These are phyloP conservation scores for Podaxis sp. DNA, from an alignment of 768 basidiomycete species.

Conservation along the genomic window DNA sequence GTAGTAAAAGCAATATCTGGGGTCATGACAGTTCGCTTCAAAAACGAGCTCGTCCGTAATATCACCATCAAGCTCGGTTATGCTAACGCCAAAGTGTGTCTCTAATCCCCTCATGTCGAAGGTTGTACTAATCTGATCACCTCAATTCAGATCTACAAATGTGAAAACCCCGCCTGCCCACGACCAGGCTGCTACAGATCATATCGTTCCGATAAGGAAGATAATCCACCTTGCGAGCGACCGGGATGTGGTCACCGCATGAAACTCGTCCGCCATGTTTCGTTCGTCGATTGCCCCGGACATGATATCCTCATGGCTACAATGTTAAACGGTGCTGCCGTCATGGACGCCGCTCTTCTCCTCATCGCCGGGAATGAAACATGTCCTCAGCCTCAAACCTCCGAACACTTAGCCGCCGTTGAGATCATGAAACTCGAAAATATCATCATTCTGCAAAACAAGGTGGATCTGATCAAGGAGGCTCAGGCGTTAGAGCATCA, in stretches of 20 bases:
- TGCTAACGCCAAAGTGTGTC: conserved; percentile 92
- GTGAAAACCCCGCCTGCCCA: conserved; percentile 90
- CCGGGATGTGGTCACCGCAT: conserved; percentile 88
- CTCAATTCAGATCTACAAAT: conserved; percentile 86
- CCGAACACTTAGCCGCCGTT: conserved; percentile 96
- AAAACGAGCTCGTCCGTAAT: conserved; percentile 98
- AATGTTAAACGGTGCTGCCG: conserved; percentile 99
- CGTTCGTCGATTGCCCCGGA: conserved; percentile 96
- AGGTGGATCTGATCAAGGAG: conserved; percentile 98
- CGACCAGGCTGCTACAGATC: conserved; percentile 93
- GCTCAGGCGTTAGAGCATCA: conserved; percentile 92
- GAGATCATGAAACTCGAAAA: conserved; percentile 99
- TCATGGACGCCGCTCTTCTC: conserved; percentile 98
- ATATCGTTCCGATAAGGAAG: conserved; percentile 92
- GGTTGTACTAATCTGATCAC: conserved; percentile 20
- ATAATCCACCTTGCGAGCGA: conserved; percentile 88
- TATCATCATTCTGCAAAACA: conserved; percentile 98
- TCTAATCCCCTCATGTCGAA: background rate
- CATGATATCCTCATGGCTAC: conserved; percentile 99
- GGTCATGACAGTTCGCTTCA: conserved; percentile 97
- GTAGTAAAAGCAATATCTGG: conserved; percentile 99
- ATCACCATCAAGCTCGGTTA: conserved; percentile 99
- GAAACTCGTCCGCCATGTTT: conserved; percentile 94
- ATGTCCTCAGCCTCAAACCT: conserved; percentile 98
- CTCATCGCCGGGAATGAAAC: conserved; percentile 98